Percentiles rank a stretch among this genome's conserved stretches.
Conservation (phyloP, 2,329 filamentous ascomycete genomes). For the Exophiala viscosa region DNA sequence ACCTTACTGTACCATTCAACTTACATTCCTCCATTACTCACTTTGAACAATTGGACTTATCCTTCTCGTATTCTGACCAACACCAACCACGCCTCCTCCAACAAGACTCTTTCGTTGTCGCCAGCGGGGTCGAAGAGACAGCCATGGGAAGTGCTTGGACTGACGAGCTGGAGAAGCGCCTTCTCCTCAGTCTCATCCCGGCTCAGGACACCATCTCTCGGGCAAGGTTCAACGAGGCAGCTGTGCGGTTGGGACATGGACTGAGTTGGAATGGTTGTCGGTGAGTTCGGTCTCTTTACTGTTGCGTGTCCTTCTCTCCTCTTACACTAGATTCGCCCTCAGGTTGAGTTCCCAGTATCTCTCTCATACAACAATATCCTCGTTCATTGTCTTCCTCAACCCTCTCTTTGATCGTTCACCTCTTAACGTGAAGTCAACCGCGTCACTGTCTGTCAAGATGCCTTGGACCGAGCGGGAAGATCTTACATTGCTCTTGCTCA, state of each 20-base stretch:
- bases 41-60: no score
- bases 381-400: neutral
- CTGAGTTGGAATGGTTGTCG: constrained; percentile 13
- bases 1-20: no score
- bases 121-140: neutral
- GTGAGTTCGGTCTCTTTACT: constrained; percentile 5
- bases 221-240: constrained; percentile 14
- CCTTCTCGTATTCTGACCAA: no score
- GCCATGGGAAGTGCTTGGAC: constrained; percentile 14
- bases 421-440: neutral
- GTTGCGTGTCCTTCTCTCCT: neutral
- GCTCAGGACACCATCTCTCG: constrained; percentile 5
- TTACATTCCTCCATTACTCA: no score
- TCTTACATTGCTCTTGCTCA: constrained; percentile 2
- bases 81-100: neutral
- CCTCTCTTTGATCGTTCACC: neutral
- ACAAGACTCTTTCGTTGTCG: neutral
- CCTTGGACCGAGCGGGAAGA: constrained; percentile 4
- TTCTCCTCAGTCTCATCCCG: constrained; percentile 17
- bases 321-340: neutral
- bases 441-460: neutral
- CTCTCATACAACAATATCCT: no score
- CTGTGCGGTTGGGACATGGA: constrained; percentile 6
- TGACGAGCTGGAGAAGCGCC: constrained; percentile 12
- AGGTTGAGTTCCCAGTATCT: neutral